phyloP scores from a whole-genome alignment of 1,284 basidiomycete species.

The Laetiporus sulphureus region DNA sequence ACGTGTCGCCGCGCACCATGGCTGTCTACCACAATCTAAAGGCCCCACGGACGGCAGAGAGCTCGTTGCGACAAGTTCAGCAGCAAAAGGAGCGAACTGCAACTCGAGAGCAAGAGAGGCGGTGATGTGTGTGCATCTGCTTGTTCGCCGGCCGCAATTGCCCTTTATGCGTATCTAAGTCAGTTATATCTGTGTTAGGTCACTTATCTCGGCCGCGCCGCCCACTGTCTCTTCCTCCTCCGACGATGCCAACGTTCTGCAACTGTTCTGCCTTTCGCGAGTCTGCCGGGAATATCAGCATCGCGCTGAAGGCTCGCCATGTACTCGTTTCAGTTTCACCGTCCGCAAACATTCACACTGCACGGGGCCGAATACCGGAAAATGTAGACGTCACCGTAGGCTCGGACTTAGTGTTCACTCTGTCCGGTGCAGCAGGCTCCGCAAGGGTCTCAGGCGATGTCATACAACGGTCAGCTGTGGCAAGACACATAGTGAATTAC shows the following conservation, averaged over 20 bases:
- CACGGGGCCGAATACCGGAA: conserved; percentile 37
- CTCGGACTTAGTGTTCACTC: conserved; percentile 43
- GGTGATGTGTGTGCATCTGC: conserved; percentile 23
- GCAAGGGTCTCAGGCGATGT: conserved; percentile 30
- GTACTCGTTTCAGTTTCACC: conserved; percentile 32
- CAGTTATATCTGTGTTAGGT: neutral
- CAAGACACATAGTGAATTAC: conserved; percentile 41
- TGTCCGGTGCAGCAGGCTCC: conserved; percentile 48
- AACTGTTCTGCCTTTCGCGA: conserved; percentile 27
- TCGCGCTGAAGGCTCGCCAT: conserved; percentile 32
- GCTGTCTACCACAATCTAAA: conserved; percentile 14
- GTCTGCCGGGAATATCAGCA: conserved; percentile 22
- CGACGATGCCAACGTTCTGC: conserved; percentile 33
- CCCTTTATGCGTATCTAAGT: conserved; percentile 4
- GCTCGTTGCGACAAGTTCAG: conserved; percentile 11
- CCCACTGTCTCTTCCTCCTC: neutral
- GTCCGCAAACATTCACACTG: conserved; percentile 23
- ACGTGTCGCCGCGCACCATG: conserved; percentile 18
- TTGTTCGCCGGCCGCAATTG: conserved; percentile 19
- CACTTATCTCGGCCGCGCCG: neutral
- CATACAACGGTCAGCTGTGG: conserved; percentile 43
- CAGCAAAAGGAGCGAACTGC: conserved; percentile 7
- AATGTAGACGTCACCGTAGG: conserved; percentile 44
- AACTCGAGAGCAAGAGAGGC: conserved; percentile 15
- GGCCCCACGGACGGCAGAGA: conserved; percentile 16